Base-by-base conservation (phyloP, 2,329 filamentous ascomycete genomes). In the Talaromyces sp. region DNA sequence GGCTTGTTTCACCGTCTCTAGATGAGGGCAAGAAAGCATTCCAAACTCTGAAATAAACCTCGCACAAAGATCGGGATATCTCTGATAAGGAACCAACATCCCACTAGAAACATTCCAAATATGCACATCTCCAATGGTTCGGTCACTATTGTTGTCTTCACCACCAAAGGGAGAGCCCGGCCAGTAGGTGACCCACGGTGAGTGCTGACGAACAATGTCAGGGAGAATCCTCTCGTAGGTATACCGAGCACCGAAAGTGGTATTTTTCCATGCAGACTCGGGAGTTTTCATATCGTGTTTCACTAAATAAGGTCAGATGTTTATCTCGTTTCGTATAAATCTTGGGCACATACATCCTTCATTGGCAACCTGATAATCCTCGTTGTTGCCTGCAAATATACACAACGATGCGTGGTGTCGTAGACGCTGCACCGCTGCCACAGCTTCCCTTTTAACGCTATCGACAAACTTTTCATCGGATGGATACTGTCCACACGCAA, bases 41-140 rank as follows among this genome's bases (percentile, higher is more conserved):
- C 91, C 91, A 67, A 96, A 96, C 71, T 96, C 91, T 54, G 88
- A 91, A 58, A 93, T 91, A 75, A 96, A 96, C 0, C 91, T 85
- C 8, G 91, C 91, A 27, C 85, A 85, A 1, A 95, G 84, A 65
- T 65, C 91, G 7, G 36, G 22, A 19, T 44, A 93, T 69, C 92
- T 86, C 69, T 96, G 91, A 68, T 93, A 96, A 67, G 88, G 90
- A 72, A 92, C 88, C 71, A 95, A 25, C 36, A 36, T 56, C 32
- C 54, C 54, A 39, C 54, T 56, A n/a, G 49, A 39, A 39, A 36
- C 76, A 67, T 95, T 93, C 92, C 92, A 96, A 73, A 96, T 91
- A 72, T 96, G 92, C 67, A 95, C 86, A 70, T 96, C 92, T 59
- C 92, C 92, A 1, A 91, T 83, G 0, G 88, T 93, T 1, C 87